Conservation (phyloP, 805 yeast species). For the Saccharomyces mikatae region DNA sequence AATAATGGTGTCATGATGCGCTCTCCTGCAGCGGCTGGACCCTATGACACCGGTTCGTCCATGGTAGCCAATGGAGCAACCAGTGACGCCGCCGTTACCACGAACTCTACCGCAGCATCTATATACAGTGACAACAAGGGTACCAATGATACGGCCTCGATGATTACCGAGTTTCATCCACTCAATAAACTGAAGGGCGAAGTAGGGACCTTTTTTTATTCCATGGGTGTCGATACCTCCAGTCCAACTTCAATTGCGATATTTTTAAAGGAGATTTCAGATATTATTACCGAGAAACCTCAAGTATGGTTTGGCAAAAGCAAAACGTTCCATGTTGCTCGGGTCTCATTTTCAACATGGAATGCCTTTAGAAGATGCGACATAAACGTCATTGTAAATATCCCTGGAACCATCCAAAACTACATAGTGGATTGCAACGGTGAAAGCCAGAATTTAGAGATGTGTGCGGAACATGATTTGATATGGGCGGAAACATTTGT, state of each 20-base stretch:
- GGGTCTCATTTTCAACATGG: slow-evolving; percentile 60
- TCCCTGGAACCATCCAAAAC: slow-evolving; percentile 67
- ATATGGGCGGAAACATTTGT: slow-evolving; percentile 48
- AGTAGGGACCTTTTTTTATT: slow-evolving; percentile 66
- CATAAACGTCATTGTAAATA: slow-evolving; percentile 60
- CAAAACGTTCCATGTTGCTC: slow-evolving; percentile 61
- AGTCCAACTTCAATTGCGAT: slow-evolving; percentile 75
- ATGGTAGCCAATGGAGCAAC: slow-evolving; percentile 4
- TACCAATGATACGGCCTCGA: slow-evolving; percentile 13
- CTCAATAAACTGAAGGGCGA: slow-evolving; percentile 38
- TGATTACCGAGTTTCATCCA: slow-evolving; percentile 21
- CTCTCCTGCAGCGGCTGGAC: slow-evolving; percentile 1
- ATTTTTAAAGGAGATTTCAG: slow-evolving; percentile 58
- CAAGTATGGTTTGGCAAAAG: slow-evolving; percentile 78
- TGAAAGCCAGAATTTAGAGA: slow-evolving; percentile 31
- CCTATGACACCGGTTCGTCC: slow-evolving; percentile 4
- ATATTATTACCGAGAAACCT: slow-evolving; percentile 48
- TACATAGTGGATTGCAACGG: slow-evolving; percentile 28
- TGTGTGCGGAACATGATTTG: slow-evolving; percentile 41
- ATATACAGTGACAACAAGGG: slow-evolving; percentile 4
- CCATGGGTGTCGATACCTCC: slow-evolving; percentile 68
- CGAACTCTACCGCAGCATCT: slow-evolving; percentile 4
- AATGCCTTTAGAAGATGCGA: slow-evolving; percentile 57
- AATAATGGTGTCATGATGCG: no score
- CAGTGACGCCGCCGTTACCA: slow-evolving; percentile 5